These are phyloP conservation scores for Epichloe sibirici DNA, from an alignment of 2,329 filamentous ascomycete species.

Conservation along the genomic window DNA sequence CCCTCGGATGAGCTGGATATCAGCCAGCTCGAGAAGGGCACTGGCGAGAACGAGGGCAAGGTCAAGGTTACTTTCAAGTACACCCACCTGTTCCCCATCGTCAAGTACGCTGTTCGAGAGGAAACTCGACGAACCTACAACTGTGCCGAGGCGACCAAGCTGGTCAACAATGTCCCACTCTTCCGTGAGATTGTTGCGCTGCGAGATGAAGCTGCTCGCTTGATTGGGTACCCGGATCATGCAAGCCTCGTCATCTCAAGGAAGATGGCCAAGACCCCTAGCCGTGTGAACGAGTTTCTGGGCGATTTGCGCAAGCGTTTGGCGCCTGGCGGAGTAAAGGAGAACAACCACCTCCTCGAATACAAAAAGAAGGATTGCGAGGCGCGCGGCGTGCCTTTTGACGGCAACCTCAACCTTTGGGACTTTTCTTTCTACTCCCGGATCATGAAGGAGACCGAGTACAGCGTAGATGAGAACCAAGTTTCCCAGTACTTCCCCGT, in stretches of 20 bases:
- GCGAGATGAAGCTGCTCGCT: constrained; percentile 64
- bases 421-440: constrained; percentile 71
- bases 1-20: constrained; percentile 57
- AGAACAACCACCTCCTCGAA: constrained; percentile 56
- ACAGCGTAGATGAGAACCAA: constrained; percentile 64
- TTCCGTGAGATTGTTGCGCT: constrained; percentile 66
- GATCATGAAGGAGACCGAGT: constrained; percentile 70
- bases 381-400: constrained; percentile 43
- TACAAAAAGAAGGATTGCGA: constrained; percentile 62
- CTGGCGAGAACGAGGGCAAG: constrained; percentile 59
- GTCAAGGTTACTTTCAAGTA: constrained; percentile 73
- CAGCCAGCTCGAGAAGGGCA: constrained; percentile 56
- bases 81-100: constrained; percentile 63
- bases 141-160: constrained; percentile 21
- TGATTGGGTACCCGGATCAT: constrained; percentile 67
- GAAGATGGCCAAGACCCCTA: constrained; percentile 73
- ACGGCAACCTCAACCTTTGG: constrained; percentile 71
- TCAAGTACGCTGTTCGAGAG: constrained; percentile 64
- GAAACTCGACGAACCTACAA: constrained; percentile 47
- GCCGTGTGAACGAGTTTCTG: constrained; percentile 62
- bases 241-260: constrained; percentile 65
- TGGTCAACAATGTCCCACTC: constrained; percentile 57
- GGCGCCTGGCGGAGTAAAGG: constrained; percentile 55
- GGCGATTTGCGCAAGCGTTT: constrained; percentile 56
- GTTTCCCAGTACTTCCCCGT: constrained; percentile 80